phyloP scores from a whole-genome alignment of 371 early-diverging fungal genomes.

The Dipsacomyces acuminosporus region DNA sequence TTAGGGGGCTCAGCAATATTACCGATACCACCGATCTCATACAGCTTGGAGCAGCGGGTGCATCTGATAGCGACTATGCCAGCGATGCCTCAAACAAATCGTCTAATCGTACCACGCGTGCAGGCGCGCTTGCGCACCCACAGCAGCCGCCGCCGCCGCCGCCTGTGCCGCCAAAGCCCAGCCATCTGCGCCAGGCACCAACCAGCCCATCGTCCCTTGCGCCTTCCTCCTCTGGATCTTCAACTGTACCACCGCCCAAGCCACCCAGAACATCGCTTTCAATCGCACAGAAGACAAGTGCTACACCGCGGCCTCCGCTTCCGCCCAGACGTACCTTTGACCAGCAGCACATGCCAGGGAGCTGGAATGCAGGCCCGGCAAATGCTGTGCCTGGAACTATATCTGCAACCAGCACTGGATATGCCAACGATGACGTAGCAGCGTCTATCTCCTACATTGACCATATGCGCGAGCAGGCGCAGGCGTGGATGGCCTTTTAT shows the following conservation, averaged over 20 bases:
- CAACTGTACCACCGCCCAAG: conserved; percentile 30
- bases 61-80: neutral
- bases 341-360: neutral
- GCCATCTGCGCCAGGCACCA: conserved; percentile 4
- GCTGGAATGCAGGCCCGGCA: neutral
- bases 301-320: too few species aligned
- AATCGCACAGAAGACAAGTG: too few species aligned
- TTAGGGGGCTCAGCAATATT: neutral
- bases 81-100: neutral
- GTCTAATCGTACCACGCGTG: too few species aligned
- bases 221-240: neutral
- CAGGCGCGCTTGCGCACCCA: neutral
- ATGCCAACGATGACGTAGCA: too few species aligned
- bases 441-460: neutral
- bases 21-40: conserved; percentile 7
- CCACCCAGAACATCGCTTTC: conserved; percentile 26
- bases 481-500: conserved; percentile 44
- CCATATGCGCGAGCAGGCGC: conserved; percentile 35
- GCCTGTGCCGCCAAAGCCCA: conserved; percentile 35
- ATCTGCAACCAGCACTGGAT: conserved; percentile 3
- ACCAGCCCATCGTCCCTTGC: neutral
- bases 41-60: neutral
- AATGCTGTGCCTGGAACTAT: neutral
- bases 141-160: conserved; percentile 8
- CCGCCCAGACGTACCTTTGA: neutral